Percentiles rank a stretch among this genome's conserved stretches.
These are phyloP conservation scores for Paxillus involutus DNA, from an alignment of 768 basidiomycete species.

Conservation along the genomic window DNA sequence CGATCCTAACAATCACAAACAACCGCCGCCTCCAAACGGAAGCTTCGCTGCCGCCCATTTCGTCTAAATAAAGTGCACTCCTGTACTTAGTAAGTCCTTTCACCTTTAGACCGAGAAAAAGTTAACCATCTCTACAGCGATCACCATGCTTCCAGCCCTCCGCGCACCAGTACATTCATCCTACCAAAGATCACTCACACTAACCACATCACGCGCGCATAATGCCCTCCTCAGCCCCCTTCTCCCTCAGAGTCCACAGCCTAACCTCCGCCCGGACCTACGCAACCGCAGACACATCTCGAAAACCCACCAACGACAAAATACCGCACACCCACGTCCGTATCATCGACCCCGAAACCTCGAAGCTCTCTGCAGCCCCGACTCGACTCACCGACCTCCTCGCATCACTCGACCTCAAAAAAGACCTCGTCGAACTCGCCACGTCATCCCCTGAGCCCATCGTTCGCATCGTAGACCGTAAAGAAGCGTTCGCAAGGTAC, in stretches of 20 bases:
- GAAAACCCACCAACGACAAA: conserved; percentile 32
- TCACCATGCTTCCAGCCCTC: conserved; percentile 1
- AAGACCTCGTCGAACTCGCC: conserved; percentile 57
- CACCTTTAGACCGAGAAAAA: too few relatives aligned
- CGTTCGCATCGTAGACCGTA: conserved; percentile 56
- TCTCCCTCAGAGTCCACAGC: too few relatives aligned
- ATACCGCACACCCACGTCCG: conserved; percentile 46
- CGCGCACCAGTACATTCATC: conserved; percentile 4
- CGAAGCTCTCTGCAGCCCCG: conserved; percentile 34
- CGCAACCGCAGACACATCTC: background rate
- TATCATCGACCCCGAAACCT: conserved; percentile 47
- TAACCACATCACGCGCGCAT: background rate
- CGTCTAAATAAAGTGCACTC: background rate
- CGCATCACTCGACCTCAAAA: conserved; percentile 38
- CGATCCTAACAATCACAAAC: conserved; percentile 26
- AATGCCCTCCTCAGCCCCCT: background rate
- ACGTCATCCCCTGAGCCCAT: conserved; percentile 48
- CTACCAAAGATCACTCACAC: conserved; percentile 2
- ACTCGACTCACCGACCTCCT: conserved; percentile 44
- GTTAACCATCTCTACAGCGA: background rate
- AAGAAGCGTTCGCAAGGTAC: conserved; percentile 39
- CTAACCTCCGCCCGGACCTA: background rate
- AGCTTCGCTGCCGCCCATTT: background rate
- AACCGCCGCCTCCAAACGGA: conserved; percentile 13
- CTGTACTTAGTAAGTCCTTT: conserved; percentile 4